Conservation (phyloP, 306 rosid species). For the cucumber (Cucumis sativus) region DNA sequence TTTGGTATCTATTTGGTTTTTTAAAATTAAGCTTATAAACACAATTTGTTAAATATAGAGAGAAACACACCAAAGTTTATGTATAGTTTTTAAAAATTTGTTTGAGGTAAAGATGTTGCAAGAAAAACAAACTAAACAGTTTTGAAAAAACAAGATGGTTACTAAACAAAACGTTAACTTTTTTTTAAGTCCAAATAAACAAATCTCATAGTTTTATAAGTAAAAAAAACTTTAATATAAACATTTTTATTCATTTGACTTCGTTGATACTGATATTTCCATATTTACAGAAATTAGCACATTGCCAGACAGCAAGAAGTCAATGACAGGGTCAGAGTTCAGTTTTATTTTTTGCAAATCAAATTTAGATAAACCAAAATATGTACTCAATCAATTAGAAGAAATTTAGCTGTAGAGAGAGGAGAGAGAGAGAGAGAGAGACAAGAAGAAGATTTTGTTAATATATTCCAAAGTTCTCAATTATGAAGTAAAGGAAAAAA, state of each 20-base stretch:
- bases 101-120: no score
- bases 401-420: not conserved
- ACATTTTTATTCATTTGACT: not conserved
- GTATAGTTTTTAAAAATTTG: no score
- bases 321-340: not conserved
- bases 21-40: no score
- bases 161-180: no score
- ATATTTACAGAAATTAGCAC: not conserved
- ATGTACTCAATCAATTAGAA: not conserved
- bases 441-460: not conserved
- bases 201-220: no score
- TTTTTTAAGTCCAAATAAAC: no score
- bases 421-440: not conserved
- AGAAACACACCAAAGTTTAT: no score
- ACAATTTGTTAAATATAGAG: no score
- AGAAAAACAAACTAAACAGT: no score
- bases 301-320: not conserved
- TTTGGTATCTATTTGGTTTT: no score
- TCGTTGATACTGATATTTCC: not conserved
- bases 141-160: no score
- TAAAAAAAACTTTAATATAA: no score
- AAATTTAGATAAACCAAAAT: not conserved
- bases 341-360: not conserved
- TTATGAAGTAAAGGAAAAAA: not conserved
- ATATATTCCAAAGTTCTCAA: not conserved